Base-by-base conservation (phyloP, 2,329 filamentous ascomycete species). In the Stemphylium beticola region DNA sequence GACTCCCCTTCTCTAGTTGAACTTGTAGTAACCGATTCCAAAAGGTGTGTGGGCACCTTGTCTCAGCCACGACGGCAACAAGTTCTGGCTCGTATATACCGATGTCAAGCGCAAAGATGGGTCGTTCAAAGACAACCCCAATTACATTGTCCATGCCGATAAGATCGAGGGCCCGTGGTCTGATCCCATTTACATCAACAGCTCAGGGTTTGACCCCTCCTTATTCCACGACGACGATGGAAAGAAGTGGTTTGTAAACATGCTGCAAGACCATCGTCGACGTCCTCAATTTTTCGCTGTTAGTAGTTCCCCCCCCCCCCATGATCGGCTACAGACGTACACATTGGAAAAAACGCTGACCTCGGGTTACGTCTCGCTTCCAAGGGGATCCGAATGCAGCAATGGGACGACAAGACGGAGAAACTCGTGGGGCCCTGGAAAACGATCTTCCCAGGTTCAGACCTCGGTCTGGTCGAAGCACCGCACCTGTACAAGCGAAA, bases 71-170 rank as follows among this genome's bases (percentile, higher is more conserved):
- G 85, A 87, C 58, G 84, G 83, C 40, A 76, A 81, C 2, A 80
- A 75, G 49, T 88, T 87, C 72, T 87, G 82, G 79, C 80, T 88
- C 4, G 85, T 87, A 2, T 88, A 86, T 68, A 87, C 85, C 1
- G 84, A 87, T 62, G 85, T 88, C 14, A 88, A 87, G 74, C 83
- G 85, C 59, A 87, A 87, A 67, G 86, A 88, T 61, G 86, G 85
- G 11, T 83, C 81, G 2, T 87, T 86, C 78, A 87, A 86, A 68
- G 85, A 87, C 62, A 80, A 83, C 1, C 85, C 82, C 60, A 88
- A 87, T 43, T 88, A 87, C 66, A 86, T 88, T 53, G 81, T 88
- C 48, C 82, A 79, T 11, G 65, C 71, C 10, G 62, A 68, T 0
- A 61, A 74, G 4, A 83, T 87, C 48, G 78, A 82, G 33, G 85